A percentile compares a stretch with the other conserved stretches of the same genome.
Conservation (phyloP, 164 flowering plant species). For the Nymphaea thermarum region DNA sequence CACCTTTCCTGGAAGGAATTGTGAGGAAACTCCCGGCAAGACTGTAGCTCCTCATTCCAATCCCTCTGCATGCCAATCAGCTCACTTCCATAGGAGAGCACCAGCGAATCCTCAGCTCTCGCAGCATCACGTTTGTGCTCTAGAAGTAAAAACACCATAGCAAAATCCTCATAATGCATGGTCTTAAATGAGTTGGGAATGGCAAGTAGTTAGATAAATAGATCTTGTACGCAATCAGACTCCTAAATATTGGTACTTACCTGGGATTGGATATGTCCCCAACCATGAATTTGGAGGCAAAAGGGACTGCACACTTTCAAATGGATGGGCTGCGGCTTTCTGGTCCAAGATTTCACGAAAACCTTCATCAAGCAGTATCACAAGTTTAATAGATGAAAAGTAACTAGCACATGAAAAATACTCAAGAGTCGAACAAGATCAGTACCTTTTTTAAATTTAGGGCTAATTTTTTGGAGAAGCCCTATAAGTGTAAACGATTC, state of each 20-base stretch:
- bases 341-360: conserved; percentile 83
- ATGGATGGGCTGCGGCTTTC: conserved; percentile 89
- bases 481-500: conserved; percentile 90
- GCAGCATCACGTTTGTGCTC: conserved; percentile 95
- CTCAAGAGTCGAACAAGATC: neutral
- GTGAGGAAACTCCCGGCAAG: conserved; percentile 95
- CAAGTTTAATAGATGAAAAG: neutral
- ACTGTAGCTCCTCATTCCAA: conserved; percentile 99
- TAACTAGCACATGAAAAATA: neutral
- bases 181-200: neutral
- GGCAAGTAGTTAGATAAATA: neutral
- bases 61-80: conserved; percentile 98
- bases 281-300: conserved; percentile 93
- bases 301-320: conserved; percentile 88
- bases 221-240: neutral
- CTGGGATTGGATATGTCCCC: conserved; percentile 70
- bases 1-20: conserved; percentile 83
- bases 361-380: conserved; percentile 30
- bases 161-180: neutral
- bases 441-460: conserved; percentile 88
- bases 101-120: conserved; percentile 90
- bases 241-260: conserved; percentile 22
- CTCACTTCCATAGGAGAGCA: conserved; percentile 93
- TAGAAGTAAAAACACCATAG: conserved; percentile 9
- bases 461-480: conserved; percentile 75